A percentile compares a stretch with the other conserved stretches of the same genome.
Evolutionary conservation across 805 yeast species (phyloP).

Genomic region (Myxozyma geophila): DNA sequence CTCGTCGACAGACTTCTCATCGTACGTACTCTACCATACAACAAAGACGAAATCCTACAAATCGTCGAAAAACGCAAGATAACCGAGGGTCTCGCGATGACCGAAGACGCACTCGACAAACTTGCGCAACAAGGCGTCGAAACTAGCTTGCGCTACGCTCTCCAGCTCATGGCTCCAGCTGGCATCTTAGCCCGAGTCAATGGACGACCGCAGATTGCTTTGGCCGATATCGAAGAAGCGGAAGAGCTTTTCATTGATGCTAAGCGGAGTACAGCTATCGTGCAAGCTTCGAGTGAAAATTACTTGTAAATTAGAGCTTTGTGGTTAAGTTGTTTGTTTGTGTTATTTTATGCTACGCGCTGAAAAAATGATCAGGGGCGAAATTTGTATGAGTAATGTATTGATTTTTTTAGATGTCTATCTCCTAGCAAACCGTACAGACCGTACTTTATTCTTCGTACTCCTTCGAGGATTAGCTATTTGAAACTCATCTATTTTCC

Average conservation of each 20-base stretch:
- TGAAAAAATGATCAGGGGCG: no score
- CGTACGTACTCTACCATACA: constrained; percentile 89
- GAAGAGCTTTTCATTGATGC: constrained; percentile 87
- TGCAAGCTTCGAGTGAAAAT: constrained; percentile 80
- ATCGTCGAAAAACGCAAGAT: constrained; percentile 82
- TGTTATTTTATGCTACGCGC: no score
- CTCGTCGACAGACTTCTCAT: constrained; percentile 88
- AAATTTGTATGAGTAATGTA: no score
- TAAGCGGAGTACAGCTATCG: constrained; percentile 79
- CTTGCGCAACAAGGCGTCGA: constrained; percentile 74
- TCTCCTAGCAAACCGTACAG: no score
- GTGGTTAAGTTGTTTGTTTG: no score
- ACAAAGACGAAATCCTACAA: constrained; percentile 74
- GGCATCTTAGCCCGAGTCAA: constrained; percentile 77
- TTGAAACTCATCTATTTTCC: no score
- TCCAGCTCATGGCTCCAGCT: constrained; percentile 89
- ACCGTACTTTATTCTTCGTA: no score
- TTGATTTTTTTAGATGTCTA: no score
- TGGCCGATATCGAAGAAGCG: constrained; percentile 74
- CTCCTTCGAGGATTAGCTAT: no score
- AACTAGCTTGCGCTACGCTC: constrained; percentile 86
- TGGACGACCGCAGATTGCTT: constrained; percentile 69
- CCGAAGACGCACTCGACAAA: constrained; percentile 70
- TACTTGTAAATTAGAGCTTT: constrained; percentile 42
- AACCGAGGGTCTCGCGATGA: constrained; percentile 72